Conservation (phyloP, 2,329 filamentous ascomycete genomes). For the Leptodontidium sp. region DNA sequence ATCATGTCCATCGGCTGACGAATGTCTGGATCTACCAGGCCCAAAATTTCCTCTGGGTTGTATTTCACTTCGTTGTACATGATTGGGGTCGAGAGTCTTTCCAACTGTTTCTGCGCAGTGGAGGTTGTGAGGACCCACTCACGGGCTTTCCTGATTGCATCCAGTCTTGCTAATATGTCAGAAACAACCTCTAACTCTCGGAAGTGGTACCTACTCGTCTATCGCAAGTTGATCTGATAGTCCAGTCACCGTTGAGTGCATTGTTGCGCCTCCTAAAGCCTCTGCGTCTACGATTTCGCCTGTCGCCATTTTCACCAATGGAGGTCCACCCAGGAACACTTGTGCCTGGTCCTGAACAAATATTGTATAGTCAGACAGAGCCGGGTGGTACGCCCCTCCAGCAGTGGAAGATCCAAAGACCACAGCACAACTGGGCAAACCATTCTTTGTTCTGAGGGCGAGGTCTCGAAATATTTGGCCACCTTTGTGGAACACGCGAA, state of each 20-base stretch:
- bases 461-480: constrained; percentile 54
- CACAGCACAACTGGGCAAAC: constrained; percentile 52
- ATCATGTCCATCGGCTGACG: constrained; percentile 50
- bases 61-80: constrained; percentile 44
- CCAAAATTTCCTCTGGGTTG: constrained; percentile 49
- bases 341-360: constrained; percentile 54
- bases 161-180: constrained; percentile 45
- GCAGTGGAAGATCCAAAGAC: constrained; percentile 56
- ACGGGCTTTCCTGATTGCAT: constrained; percentile 51
- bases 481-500: constrained; percentile 54
- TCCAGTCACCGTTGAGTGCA: constrained; percentile 52
- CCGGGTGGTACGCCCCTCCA: constrained; percentile 53
- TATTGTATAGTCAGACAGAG: constrained; percentile 53
- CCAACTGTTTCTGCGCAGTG: constrained; percentile 8
- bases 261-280: constrained; percentile 52
- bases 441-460: constrained; percentile 49
- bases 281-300: constrained; percentile 54
- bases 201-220: constrained; percentile 48
- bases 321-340: constrained; percentile 54
- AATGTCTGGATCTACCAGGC: constrained; percentile 51
- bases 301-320: constrained; percentile 56
- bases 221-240: constrained; percentile 54
- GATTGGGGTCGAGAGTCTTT: background rate
- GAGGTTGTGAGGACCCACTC: constrained; percentile 46
- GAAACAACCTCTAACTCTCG: background rate